Evolutionary conservation across 2,329 filamentous ascomycete genomes (phyloP).

Genomic region (Sclerotinia borealis): DNA sequence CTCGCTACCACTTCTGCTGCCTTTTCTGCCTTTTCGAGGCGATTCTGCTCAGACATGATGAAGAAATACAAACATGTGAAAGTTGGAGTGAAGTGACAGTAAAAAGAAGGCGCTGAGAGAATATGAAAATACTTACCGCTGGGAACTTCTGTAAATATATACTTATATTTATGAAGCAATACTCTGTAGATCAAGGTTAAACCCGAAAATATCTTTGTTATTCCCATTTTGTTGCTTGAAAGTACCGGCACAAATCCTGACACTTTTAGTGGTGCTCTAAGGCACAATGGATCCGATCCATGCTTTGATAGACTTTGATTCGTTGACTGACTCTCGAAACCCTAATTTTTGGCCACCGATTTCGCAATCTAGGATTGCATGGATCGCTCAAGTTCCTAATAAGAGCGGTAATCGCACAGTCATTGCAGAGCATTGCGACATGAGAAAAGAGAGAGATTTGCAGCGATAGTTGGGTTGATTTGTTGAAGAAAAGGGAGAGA

Average conservation of each 20-base stretch:
- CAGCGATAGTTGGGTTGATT: background rate
- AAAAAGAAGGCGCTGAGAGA: background rate
- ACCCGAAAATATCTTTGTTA: background rate
- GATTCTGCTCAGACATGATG: conserved; percentile 22
- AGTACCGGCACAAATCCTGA: background rate
- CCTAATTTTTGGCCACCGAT: background rate
- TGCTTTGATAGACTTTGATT: background rate
- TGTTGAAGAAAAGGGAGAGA: background rate
- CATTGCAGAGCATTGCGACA: background rate
- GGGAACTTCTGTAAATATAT: background rate
- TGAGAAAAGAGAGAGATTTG: background rate
- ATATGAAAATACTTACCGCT: background rate
- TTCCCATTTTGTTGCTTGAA: background rate
- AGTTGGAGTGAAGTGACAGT: background rate
- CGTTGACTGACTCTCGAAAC: background rate
- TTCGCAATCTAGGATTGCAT: background rate
- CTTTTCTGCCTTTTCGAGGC: conserved; percentile 19
- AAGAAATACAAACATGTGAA: conserved; percentile 16
- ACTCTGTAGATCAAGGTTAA: background rate
- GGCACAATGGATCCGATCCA: background rate
- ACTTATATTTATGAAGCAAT: background rate
- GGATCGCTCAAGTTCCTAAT: background rate
- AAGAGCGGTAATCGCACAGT: background rate
- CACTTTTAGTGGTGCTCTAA: background rate
- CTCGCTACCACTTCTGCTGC: conserved; percentile 17